These are phyloP conservation scores for Austropuccinia psidii DNA, from an alignment of 1,284 basidiomycete species.

Conservation along the genomic window DNA sequence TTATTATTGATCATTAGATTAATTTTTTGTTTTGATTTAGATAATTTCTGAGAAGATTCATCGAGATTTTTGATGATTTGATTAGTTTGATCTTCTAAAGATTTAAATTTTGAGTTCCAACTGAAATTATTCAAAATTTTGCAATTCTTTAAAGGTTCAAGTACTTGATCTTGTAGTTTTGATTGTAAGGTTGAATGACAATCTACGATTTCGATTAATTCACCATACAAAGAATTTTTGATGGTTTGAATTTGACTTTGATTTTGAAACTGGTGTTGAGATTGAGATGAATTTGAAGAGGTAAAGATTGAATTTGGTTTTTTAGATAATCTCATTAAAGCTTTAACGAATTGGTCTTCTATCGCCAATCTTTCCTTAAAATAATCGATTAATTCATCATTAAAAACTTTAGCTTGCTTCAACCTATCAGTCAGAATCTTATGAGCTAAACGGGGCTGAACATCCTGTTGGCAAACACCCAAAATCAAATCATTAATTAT, in stretches of 20 bases:
- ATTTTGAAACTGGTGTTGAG: not conserved
- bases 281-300: not conserved
- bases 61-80: conserved; percentile 4
- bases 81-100: not conserved
- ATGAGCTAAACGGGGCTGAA: conserved; percentile 18
- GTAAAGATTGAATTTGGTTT: not conserved
- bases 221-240: not conserved
- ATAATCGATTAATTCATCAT: conserved; percentile 50
- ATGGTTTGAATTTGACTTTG: not conserved
- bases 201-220: not conserved
- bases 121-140: too few species aligned
- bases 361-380: conserved; percentile 51
- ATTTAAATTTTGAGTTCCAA: not conserved
- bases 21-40: conserved; percentile 1
- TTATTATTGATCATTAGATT: not conserved
- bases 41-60: not conserved
- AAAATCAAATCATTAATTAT: too few species aligned
- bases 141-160: not conserved
- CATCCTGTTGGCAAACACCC: too few species aligned
- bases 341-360: conserved; percentile 52
- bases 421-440: conserved; percentile 39
- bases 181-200: not conserved
- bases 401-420: conserved; percentile 45
- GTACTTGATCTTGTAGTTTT: not conserved
- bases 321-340: conserved; percentile 50